phyloP scores from a whole-genome alignment of 495 filamentous ascomycete genomes.

The Neurospora sp. region DNA sequence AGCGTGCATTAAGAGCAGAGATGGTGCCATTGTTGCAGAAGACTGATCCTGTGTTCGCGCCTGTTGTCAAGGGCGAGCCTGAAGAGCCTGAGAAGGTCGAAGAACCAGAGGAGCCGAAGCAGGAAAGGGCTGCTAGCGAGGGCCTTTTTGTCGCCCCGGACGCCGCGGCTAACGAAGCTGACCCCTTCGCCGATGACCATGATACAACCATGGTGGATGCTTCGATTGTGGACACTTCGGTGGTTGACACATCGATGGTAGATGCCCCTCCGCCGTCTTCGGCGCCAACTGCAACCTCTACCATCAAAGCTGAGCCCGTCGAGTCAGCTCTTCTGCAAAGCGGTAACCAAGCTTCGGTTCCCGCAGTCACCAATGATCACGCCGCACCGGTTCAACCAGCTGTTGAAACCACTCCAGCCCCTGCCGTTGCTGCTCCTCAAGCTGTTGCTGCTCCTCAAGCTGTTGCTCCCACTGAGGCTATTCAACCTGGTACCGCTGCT shows the following conservation, averaged over 20 bases:
- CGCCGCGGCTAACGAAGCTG: background rate
- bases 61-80: background rate
- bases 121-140: background rate
- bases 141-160: background rate
- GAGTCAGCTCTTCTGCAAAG: background rate
- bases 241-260: background rate
- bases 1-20: slow-evolving; percentile 12
- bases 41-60: background rate
- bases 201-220: background rate
- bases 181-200: background rate
- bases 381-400: background rate
- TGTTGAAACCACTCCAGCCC: background rate
- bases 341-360: background rate
- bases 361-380: background rate
- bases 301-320: background rate
- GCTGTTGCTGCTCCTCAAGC: background rate
- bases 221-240: background rate
- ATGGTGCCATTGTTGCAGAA: slow-evolving; percentile 7
- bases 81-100: background rate
- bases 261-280: background rate
- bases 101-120: background rate
- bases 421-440: background rate
- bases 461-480: background rate
- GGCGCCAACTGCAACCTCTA: background rate
- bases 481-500: background rate